These are phyloP conservation scores for Septoria petroselini DNA, from an alignment of 2,329 filamentous ascomycete genomes.

Conservation along the genomic window DNA sequence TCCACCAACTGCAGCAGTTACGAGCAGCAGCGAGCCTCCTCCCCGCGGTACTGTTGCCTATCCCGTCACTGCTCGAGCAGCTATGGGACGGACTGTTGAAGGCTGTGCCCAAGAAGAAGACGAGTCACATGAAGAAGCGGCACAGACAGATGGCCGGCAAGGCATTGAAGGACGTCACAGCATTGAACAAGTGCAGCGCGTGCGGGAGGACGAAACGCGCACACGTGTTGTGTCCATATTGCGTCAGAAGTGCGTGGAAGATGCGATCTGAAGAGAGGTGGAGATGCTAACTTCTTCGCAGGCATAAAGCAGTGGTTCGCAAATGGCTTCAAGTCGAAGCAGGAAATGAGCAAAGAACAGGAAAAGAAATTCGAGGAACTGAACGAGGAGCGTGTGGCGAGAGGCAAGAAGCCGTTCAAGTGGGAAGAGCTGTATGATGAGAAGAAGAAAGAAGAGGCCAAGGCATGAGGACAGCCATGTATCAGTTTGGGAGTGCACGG, in stretches of 20 bases:
- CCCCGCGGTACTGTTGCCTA: constrained; percentile 59
- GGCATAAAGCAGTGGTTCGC: constrained; percentile 38
- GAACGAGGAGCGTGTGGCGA: constrained; percentile 28
- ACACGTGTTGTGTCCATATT: constrained; percentile 84
- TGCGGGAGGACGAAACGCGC: constrained; percentile 86
- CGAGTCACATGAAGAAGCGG: constrained; percentile 91
- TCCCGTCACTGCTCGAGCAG: constrained; percentile 69
- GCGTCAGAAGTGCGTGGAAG: constrained; percentile 67
- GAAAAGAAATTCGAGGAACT: constrained; percentile 26
- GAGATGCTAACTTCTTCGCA: constrained; percentile 17
- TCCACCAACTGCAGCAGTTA: constrained; percentile 49
- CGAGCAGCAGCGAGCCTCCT: constrained; percentile 35
- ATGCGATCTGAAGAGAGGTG: neutral
- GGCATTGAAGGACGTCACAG: constrained; percentile 83
- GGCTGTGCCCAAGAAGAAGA: constrained; percentile 98
- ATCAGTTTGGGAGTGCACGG: constrained; percentile 3
- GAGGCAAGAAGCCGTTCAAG: constrained; percentile 26
- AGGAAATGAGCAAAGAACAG: too few relatives aligned
- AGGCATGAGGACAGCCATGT: constrained; percentile 5
- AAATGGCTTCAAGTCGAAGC: constrained; percentile 37
- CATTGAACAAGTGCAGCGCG: constrained; percentile 81
- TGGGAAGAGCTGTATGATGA: constrained; percentile 29
- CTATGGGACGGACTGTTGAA: constrained; percentile 91
- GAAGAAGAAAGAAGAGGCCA: constrained; percentile 24
- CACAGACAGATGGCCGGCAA: constrained; percentile 94